Evolutionary conservation across 257 asterid genomes (phyloP).

Genomic region (Solanum acaule): DNA sequence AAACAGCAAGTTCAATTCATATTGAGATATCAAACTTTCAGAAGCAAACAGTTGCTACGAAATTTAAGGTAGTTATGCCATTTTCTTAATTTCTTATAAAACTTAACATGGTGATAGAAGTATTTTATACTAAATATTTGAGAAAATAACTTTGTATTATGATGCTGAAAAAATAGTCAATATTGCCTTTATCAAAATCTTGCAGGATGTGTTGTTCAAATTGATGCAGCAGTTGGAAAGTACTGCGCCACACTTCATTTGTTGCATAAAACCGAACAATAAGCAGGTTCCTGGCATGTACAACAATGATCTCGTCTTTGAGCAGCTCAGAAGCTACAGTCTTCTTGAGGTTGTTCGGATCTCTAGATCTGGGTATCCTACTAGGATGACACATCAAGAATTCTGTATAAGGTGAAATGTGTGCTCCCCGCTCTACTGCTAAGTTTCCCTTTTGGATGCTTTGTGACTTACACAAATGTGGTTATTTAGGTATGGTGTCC

Average conservation of each 20-base stretch:
- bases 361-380: slow-evolving; percentile 53
- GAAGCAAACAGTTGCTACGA: slow-evolving; percentile 63
- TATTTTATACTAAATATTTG: background rate
- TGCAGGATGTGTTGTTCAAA: slow-evolving; percentile 66
- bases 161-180: background rate
- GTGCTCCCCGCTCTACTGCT: background rate
- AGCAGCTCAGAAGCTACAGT: slow-evolving; percentile 52
- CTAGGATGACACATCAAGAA: slow-evolving; percentile 56
- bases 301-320: slow-evolving; percentile 33
- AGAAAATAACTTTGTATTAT: background rate
- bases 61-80: slow-evolving; percentile 54
- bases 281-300: slow-evolving; percentile 68
- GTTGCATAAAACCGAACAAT: slow-evolving; percentile 76
- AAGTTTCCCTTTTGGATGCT: slow-evolving; percentile 3
- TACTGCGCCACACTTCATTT: slow-evolving; percentile 74
- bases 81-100: background rate
- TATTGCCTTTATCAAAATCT: background rate
- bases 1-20: slow-evolving; percentile 16
- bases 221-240: slow-evolving; percentile 76
- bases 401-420: slow-evolving; percentile 45
- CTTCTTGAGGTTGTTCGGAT: slow-evolving; percentile 42
- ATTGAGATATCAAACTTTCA: slow-evolving; percentile 29
- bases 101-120: background rate
- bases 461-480: background rate
- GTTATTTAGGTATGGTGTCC: slow-evolving; percentile 54